Base-by-base conservation (phyloP, 2,329 filamentous ascomycete species). In the Fusarium sp. region DNA sequence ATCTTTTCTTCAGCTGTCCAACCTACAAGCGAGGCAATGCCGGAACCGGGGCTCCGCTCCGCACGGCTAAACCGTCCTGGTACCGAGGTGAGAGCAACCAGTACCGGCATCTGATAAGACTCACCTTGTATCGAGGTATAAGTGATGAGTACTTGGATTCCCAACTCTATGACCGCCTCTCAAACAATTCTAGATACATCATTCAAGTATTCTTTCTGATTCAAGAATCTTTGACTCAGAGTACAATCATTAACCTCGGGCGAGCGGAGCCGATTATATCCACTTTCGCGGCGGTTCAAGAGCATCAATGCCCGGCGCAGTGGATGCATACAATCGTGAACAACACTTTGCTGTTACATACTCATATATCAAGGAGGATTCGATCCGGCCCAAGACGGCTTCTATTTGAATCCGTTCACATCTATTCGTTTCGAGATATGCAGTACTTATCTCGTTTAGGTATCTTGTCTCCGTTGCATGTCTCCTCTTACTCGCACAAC, bases 221-320 rank as follows among this genome's bases (percentile, higher is more conserved):
- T 60, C 20, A 34, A 4, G 8, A 41, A 54, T 61, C 38, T 44
- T 49, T 22, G 15, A 65, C 34, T 30, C 38, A 61, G 38, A 53
- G 43, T 16, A 45, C 1, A 44, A 22, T 38, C 24, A 40, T 44
- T 29, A 51, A 54, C 49, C 46, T 70, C 67, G 67, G 67, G 27
- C 54, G 67, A 71, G 58, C 67, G 67, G 67, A 70, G 56, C 63
- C 63, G 48, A 38, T 51, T n/a, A 59, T 71, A 68, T 51, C 67
- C 67, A 70, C 67, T 70, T 60, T 60, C 27, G 20, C 57, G 58
- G 63, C 58, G 30, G 40, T 44, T 40, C 29, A 18, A 32, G 29
- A 65, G 32, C 32, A 60, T 56, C 51, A n/a, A 45, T 24, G 38
- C 55, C 62, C 62, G 67, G 67, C 30, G 29, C 45, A 43, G 67